Evolutionary conservation across 2,329 filamentous ascomycete genomes (phyloP), one percentile per base, ranked within the genome.

Genomic region (Diaporthe sp.): DNA sequence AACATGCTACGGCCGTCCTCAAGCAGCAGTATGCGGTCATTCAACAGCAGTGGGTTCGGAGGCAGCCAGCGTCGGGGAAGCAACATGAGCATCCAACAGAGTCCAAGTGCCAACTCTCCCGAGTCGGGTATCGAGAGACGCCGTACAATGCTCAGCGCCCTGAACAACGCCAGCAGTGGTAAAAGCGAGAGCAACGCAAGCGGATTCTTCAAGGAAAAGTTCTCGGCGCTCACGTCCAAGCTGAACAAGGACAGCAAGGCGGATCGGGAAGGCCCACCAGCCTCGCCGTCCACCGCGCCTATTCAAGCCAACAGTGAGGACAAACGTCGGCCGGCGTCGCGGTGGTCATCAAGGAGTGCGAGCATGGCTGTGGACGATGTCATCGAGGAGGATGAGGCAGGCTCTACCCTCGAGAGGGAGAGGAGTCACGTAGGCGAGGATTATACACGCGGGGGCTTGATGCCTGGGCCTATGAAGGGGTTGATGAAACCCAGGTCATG

Each of bases 171-270:
- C 72, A 30, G 74, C 72, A 30, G 74, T 70, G 22, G 61, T 76
- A 42, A 74, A 74, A 77, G 77, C 42, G 77, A 79, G 42, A 76
- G 77, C 45, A 69, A 75, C 10, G 66, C 73, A 8, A 40, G 70
- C 19, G 71, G 67, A 5, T 76, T 61, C 58, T 72, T 76, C 74
- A 75, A 75, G 54, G 77, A 78, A 58, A 78, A 77, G 73, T 76
- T 81, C 17, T 78, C 71, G 33, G 80, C 80, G 1, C 70, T 81
- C 9, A 77, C 79, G 3, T 79, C 78, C 28, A 74, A 77, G 45
- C 77, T 80, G 67, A 80, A 79, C 61, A 75, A 73, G 35, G 45
- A 73, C 33, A 85, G 82, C 76, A 55, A 84, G 15, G 84, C 33
- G 10, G 64, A 69, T 33, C 45, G 71, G 68, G 54, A 69, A 22